Conservation (phyloP, 192 early-diverging fungal species). For the Neocallimastix lanati region DNA sequence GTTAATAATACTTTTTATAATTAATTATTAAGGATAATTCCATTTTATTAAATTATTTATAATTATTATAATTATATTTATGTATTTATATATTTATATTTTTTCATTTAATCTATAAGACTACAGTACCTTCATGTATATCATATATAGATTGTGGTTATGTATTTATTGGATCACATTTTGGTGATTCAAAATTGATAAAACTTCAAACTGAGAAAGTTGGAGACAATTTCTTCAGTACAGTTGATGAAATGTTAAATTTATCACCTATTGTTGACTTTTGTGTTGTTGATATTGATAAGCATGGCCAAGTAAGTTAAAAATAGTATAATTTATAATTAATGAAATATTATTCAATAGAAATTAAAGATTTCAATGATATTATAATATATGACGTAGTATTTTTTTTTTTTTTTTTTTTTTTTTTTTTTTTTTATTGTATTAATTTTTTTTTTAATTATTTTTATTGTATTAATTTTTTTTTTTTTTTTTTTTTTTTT, state of each 20-base stretch:
- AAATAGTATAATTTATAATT: neutral
- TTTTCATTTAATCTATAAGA: conserved; percentile 12
- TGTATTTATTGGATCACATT: conserved; percentile 69
- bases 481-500: no score
- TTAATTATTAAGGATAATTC: conserved; percentile 22
- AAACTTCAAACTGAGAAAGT: conserved; percentile 18
- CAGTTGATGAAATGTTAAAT: conserved; percentile 45
- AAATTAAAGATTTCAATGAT: no score
- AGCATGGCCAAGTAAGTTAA: conserved; percentile 25
- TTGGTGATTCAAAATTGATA: conserved; percentile 65
- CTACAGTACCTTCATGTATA: conserved; percentile 25
- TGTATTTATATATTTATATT: conserved; percentile 10
- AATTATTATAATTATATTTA: conserved; percentile 23
- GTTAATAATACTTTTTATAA: neutral
- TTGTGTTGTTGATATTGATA: conserved; percentile 57
- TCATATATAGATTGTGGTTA: conserved; percentile 45
- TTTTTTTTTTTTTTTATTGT: no score
- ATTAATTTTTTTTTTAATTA: no score
- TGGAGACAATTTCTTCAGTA: conserved; percentile 19
- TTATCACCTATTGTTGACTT: conserved; percentile 75
- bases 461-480: no score
- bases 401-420: no score
- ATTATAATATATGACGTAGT: no score
- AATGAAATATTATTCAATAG: no score
- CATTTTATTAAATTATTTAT: conserved; percentile 24